A percentile compares a stretch with the other conserved stretches of the same genome.
phyloP scores from a whole-genome alignment of 768 basidiomycete species.

The Leccinum rimulosum region DNA sequence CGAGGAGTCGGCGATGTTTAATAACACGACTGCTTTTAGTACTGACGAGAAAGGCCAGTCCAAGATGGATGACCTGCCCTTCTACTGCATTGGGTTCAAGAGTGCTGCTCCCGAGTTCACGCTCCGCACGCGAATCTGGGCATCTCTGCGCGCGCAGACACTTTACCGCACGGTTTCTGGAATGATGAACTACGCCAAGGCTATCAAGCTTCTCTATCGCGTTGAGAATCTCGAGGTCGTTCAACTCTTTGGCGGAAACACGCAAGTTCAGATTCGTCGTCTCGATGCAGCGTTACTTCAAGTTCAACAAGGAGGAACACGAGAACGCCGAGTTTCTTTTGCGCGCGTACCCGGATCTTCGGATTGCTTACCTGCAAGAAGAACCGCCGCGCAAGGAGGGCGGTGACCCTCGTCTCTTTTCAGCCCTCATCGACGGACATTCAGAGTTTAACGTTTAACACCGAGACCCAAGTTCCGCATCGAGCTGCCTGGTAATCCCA shows the following conservation, averaged over 20 bases:
- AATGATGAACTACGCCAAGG: constrained; percentile 99
- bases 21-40: constrained; percentile 69
- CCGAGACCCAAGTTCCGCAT: constrained; percentile 98
- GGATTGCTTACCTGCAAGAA: constrained; percentile 98
- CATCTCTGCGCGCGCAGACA: constrained; percentile 96
- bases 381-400: constrained; percentile 93
- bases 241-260: constrained; percentile 95
- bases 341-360: constrained; percentile 96
- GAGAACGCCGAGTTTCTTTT: constrained; percentile 98
- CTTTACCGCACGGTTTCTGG: constrained; percentile 98
- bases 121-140: constrained; percentile 98
- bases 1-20: constrained; percentile 88
- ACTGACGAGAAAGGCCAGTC: constrained; percentile 80
- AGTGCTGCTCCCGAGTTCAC: constrained; percentile 98
- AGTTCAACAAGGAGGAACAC: constrained; percentile 99
- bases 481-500: constrained; percentile 97
- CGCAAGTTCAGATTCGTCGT: constrained; percentile 99
- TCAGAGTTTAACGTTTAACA: constrained; percentile 73
- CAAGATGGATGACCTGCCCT: constrained; percentile 90
- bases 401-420: constrained; percentile 93
- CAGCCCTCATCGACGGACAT: constrained; percentile 95
- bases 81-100: constrained; percentile 99
- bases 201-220: constrained; percentile 98
- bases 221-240: constrained; percentile 99
- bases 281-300: constrained; percentile 98